These are phyloP conservation scores for Monosporascus sp. DNA, from an alignment of 2,329 filamentous ascomycete genomes.

Conservation along the genomic window DNA sequence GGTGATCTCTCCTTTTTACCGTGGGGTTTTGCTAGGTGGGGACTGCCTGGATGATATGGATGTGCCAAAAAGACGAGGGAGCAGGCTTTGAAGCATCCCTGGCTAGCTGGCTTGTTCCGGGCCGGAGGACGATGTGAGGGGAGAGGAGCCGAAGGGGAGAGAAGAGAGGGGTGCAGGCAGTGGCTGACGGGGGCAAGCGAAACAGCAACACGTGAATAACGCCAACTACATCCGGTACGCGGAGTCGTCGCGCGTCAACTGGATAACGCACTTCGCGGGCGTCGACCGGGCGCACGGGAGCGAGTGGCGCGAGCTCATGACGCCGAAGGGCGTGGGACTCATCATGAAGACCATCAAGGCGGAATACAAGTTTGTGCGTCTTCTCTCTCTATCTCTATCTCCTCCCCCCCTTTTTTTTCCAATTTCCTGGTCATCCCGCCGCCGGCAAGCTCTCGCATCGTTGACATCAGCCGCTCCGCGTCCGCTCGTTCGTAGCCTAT, in stretches of 20 bases:
- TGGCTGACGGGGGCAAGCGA: constrained; percentile 28
- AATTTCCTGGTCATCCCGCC: no score
- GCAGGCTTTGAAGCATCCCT: constrained; percentile 36
- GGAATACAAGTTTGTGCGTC: constrained; percentile 80
- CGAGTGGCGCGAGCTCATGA: constrained; percentile 66
- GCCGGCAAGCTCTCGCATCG: neutral
- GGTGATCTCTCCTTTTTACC: neutral
- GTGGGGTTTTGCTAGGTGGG: neutral
- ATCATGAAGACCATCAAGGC: constrained; percentile 76
- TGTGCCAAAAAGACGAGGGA: constrained; percentile 4
- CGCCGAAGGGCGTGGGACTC: constrained; percentile 60
- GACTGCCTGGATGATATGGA: constrained; percentile 29
- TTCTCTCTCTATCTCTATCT: no score
- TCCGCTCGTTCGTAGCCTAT: constrained; percentile 56
- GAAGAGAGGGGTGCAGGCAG: constrained; percentile 2
- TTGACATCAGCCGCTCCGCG: neutral
- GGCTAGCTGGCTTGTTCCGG: no score
- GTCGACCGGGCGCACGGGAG: constrained; percentile 55
- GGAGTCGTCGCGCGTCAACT: constrained; percentile 75
- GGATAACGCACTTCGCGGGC: constrained; percentile 64
- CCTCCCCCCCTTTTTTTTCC: no score
- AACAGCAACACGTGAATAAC: constrained; percentile 72
- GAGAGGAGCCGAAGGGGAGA: constrained; percentile 15
- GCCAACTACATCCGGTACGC: constrained; percentile 79
- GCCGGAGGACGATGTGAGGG: constrained; percentile 7